Percentiles rank a stretch among this genome's conserved stretches.
phyloP scores from a whole-genome alignment of 371 early-diverging fungal genomes.

The Mucor saturninus region DNA sequence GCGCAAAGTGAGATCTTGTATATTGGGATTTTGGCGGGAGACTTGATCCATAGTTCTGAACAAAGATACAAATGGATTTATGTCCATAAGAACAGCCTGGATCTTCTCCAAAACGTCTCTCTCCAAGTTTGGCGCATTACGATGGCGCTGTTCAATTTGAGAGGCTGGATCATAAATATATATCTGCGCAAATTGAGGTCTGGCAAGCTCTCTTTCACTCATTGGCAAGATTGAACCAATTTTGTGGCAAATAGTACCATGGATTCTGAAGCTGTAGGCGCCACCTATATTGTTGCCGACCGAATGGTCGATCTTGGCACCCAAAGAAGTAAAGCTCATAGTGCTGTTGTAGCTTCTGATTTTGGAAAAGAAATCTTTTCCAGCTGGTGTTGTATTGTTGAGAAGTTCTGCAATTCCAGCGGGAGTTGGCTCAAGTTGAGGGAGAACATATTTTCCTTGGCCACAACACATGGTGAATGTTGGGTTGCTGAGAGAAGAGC shows the following conservation, averaged over 20 bases:
- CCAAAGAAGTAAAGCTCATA: not conserved
- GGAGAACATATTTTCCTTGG: not conserved
- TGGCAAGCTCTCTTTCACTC: not conserved
- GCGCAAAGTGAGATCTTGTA: not conserved
- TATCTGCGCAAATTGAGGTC: not conserved
- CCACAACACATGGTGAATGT: not conserved
- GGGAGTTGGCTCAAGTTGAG: not conserved
- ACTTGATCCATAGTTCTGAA: slow-evolving; percentile 1
- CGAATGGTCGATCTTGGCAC: not conserved
- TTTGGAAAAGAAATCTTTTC: not conserved
- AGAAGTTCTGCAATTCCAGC: not conserved
- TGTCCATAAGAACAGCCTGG: not conserved
- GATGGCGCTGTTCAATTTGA: no score
- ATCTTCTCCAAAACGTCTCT: no score
- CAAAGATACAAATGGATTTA: not conserved
- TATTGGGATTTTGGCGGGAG: not conserved
- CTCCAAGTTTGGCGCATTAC: no score
- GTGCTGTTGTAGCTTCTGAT: not conserved
- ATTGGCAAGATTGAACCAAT: not conserved
- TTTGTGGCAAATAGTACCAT: not conserved
- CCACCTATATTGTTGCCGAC: not conserved
- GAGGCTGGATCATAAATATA: slow-evolving; percentile 5
- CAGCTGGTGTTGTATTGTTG: not conserved
- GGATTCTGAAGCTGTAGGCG: not conserved
- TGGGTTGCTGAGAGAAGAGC: not conserved